phyloP scores from a whole-genome alignment of 495 filamentous ascomycete species.

The Glutinoglossum americanum region DNA sequence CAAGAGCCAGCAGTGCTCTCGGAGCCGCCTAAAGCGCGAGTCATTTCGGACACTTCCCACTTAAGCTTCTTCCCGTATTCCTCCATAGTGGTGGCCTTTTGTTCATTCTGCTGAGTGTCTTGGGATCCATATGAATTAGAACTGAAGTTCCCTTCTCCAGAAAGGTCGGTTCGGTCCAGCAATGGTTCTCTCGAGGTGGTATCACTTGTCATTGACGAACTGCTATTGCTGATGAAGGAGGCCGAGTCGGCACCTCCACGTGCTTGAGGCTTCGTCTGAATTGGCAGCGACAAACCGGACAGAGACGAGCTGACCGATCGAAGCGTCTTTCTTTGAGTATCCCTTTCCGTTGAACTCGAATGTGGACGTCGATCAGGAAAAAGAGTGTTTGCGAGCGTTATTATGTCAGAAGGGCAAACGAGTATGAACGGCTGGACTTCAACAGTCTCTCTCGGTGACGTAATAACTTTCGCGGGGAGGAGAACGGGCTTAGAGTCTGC shows the following conservation, averaged over 20 bases:
- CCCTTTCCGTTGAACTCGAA: conserved; percentile 22
- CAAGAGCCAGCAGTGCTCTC: conserved; percentile 38
- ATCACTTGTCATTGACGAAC: conserved; percentile 46
- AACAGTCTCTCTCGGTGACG: conserved; percentile 43
- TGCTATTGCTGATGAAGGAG: conserved; percentile 44
- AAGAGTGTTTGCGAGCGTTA: conserved; percentile 46
- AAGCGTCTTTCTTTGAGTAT: conserved; percentile 27
- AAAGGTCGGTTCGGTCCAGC: conserved; percentile 25
- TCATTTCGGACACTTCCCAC: conserved; percentile 43
- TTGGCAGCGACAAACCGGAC: conserved; percentile 33
- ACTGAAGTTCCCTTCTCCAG: background rate
- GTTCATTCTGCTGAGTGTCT: conserved; percentile 1
- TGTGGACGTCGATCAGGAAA: conserved; percentile 40
- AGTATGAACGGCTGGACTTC: conserved; percentile 56
- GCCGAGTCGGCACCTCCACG: conserved; percentile 12
- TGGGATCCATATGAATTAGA: background rate
- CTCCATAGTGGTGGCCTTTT: conserved; percentile 15
- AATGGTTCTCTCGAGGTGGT: conserved; percentile 41
- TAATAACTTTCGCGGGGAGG: conserved; percentile 43
- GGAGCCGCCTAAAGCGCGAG: conserved; percentile 28
- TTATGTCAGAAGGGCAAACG: conserved; percentile 49
- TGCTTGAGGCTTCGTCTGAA: conserved; percentile 6
- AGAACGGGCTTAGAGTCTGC: conserved; percentile 34
- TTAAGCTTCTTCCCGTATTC: conserved; percentile 22
- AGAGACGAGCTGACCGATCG: conserved; percentile 45